Evolutionary conservation across 2,329 filamentous ascomycete genomes (phyloP), one percentile per base, ranked within the genome.

Genomic region (Dothidotthia symphoricarpi): DNA sequence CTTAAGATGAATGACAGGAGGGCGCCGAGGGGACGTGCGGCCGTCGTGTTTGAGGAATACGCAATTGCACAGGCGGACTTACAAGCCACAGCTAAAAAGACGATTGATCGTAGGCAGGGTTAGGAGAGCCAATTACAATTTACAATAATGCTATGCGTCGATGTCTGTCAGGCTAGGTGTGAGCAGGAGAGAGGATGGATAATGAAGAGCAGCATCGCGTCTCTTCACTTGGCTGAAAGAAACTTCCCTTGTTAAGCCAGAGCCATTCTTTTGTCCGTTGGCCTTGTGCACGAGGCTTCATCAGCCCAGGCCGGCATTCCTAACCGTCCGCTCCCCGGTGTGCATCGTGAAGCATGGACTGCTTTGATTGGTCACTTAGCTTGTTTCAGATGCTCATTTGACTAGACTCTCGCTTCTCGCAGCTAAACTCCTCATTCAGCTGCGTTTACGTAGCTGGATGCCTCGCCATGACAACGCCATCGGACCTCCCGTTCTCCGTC

Each of bases 11-110:
- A 27, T 25, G 22, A 24, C 29, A 29, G 14, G 13, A 25, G 31
- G 38, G 24, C 22, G 32, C 39, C 34, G 29, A 19, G n/a, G 19
- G 34, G 33, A 41, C 26, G 15, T 31, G 19, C 19, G 19, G 40
- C 16, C 45, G 29, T 47, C 40, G 45, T 41, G 45, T 49, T 49
- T 41, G 28, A 16, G 5, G 19, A 22, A 37, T 31, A 28, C 29
- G 17, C 24, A 36, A 28, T 27, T 31, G 24, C 14, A 31, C 24
- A 36, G 29, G 47, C 37, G 39, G 45, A 53, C 57, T 57, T 59
- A 60, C 58, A 56, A 57, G 57, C 55, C 55, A 60, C 59, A 55
- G 43, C 50, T 47, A 41, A 40, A 28, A 24, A 8, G 2, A 41
- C n/a, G n/a, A 49, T 36, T 36, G 45, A 36, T 33, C 24, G 28